Base-by-base conservation (phyloP, 1,284 basidiomycete genomes). In the Fistulinella cinereoalba region DNA sequence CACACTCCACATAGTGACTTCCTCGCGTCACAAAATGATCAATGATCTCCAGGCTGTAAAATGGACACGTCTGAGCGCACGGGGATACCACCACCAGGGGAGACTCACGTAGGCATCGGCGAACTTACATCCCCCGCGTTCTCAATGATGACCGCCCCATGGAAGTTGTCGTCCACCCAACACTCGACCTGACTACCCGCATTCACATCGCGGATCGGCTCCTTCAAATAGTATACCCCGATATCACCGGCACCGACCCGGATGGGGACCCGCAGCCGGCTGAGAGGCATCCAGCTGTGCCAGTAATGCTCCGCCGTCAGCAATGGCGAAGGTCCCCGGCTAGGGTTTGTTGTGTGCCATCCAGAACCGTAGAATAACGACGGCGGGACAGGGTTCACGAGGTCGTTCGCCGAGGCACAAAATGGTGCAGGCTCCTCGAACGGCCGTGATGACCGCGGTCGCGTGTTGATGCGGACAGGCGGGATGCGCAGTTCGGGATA, bases 321-420 rank as follows among this genome's bases (percentile, higher is more conserved):
- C 39, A 77, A 62, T 34, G 74, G 70, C 16, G 69, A 71, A 0
- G 62, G 54, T 22, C 69, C 68, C 34, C 75, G 69, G 3, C 71
- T 60, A 2, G 92, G 89, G 62, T 92, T 88, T 61, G 79, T 77
- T 2, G 82, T 80, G 47, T 76, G 73, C 93, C 94, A 97, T 4
- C 94, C 95, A 0, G 85, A 86, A 24, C 92, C 93, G 51, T 85
- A 87, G 71, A 97, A 97, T 52, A 95, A 71, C 21, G 86, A 88
- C 0, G 85, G 81, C 11, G 94, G 93, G 2, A 97, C 75, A 3
- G 94, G 95, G 71, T 96, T 96, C 64, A 97, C 89, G 36, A 97
- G 74, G 66, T 97, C 93, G 66, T 96, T 95, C 19, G 94, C 94
- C 16, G 84, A 86, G 0, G 90, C 92, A 67, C 95, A 97, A 71